Percentiles rank a stretch among this genome's conserved stretches.
phyloP scores from a whole-genome alignment of 2,329 filamentous ascomycete species.

The Periconia sp. region DNA sequence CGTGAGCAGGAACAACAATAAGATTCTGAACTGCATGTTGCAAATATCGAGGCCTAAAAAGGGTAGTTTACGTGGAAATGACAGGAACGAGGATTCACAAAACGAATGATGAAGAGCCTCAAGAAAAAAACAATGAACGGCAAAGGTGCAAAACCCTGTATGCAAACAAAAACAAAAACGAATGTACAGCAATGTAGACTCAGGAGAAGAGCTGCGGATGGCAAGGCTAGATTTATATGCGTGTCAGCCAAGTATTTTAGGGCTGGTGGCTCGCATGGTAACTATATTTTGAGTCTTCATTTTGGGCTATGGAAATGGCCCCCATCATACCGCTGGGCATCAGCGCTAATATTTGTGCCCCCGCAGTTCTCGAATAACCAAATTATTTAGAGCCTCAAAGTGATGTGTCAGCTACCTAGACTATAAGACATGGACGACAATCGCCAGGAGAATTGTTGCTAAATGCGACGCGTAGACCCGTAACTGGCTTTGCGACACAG shows the following conservation, averaged over 20 bases:
- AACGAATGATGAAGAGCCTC: not conserved
- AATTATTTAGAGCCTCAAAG: too few species aligned
- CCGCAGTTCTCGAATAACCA: too few species aligned
- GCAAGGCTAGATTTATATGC: not conserved
- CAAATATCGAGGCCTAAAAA: not conserved
- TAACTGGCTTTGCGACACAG: too few species aligned
- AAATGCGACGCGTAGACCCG: too few species aligned
- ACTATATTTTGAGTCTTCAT: not conserved
- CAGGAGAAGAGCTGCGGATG: not conserved
- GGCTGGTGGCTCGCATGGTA: not conserved
- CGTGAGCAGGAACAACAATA: not conserved
- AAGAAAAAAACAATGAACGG: not conserved
- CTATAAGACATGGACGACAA: too few species aligned
- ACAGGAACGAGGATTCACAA: not conserved
- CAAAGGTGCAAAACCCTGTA: not conserved
- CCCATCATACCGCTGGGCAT: too few species aligned
- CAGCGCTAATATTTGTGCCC: too few species aligned
- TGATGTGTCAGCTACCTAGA: too few species aligned
- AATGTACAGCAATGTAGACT: not conserved
- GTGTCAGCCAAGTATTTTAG: not conserved
- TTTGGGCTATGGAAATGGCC: too few species aligned
- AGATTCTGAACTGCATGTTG: not conserved
- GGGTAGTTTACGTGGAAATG: not conserved
- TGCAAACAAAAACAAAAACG: not conserved
- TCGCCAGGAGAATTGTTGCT: too few species aligned